These are phyloP conservation scores for Cercospora beticola DNA, from an alignment of 2,329 filamentous ascomycete genomes.

Conservation along the genomic window DNA sequence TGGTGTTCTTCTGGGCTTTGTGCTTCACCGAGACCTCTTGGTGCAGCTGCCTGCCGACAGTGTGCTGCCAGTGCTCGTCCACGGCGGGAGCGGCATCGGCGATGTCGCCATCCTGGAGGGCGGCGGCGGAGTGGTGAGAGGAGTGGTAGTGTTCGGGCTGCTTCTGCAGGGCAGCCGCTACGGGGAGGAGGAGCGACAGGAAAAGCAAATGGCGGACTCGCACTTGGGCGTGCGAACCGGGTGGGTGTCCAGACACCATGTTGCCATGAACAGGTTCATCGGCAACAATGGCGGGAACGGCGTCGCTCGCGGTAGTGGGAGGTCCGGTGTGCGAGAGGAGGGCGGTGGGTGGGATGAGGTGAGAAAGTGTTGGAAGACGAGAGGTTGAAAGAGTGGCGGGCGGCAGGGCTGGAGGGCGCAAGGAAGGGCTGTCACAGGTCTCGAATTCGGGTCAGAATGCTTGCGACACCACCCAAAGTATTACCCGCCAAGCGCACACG, in stretches of 20 bases:
- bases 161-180: constrained; percentile 43
- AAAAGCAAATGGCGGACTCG: constrained; percentile 34
- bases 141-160: constrained; percentile 32
- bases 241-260: constrained; percentile 36
- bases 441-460: not conserved
- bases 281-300: not conserved
- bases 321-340: not conserved
- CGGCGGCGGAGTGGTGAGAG: not conserved
- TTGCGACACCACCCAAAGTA: not conserved
- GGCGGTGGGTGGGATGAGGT: not conserved
- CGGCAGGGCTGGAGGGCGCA: not conserved
- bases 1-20: constrained; percentile 32
- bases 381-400: not conserved
- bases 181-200: constrained; percentile 33
- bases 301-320: not conserved
- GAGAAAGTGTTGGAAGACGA: not conserved
- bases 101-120: constrained; percentile 20
- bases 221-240: constrained; percentile 28
- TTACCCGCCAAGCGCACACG: not conserved
- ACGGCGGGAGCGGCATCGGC: constrained; percentile 27
- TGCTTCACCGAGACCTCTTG: constrained; percentile 29
- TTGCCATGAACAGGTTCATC: constrained; percentile 28
- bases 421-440: not conserved
- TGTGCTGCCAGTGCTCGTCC: constrained; percentile 21
- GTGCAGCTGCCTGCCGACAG: constrained; percentile 31